phyloP scores from a whole-genome alignment of 441 rosid genomes.

The Aleurites moluccanus region DNA sequence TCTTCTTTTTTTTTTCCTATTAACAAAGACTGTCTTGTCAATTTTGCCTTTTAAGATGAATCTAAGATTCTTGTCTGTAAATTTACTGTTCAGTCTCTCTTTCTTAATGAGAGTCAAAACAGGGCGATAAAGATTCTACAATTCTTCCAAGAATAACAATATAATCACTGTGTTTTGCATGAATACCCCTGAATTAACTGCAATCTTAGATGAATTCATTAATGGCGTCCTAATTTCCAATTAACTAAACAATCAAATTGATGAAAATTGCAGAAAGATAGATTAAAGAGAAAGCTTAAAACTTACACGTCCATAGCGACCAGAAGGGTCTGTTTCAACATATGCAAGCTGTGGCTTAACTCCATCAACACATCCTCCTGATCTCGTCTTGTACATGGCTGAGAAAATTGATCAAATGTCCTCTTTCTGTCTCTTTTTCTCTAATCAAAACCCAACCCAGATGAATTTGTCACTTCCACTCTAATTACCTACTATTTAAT shows the following conservation, averaged over 20 bases:
- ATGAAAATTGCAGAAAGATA: not conserved
- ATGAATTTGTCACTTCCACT: not conserved
- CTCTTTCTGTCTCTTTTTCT: not conserved
- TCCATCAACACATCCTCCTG: slow-evolving; percentile 34
- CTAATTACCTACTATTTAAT: not conserved
- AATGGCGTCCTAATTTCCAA: not conserved
- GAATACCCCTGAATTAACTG: not conserved
- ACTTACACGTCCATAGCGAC: slow-evolving; percentile 74
- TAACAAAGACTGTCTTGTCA: not conserved
- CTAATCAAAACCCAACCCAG: not conserved
- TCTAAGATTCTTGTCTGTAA: not conserved
- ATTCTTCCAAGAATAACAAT: not conserved
- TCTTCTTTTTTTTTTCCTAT: not conserved
- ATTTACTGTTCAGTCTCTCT: not conserved
- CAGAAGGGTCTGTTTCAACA: slow-evolving; percentile 64
- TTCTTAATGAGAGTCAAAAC: not conserved
- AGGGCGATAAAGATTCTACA: not conserved
- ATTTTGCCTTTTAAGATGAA: not conserved
- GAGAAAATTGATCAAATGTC: not conserved
- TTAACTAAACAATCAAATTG: not conserved
- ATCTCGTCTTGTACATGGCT: slow-evolving; percentile 43
- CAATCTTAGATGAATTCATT: not conserved
- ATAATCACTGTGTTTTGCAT: not conserved
- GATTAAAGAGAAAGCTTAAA: not conserved
- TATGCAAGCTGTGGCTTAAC: slow-evolving; percentile 35